Base-by-base conservation (phyloP, 352 stramenopile species). In the Phytophthora tubulina region DNA sequence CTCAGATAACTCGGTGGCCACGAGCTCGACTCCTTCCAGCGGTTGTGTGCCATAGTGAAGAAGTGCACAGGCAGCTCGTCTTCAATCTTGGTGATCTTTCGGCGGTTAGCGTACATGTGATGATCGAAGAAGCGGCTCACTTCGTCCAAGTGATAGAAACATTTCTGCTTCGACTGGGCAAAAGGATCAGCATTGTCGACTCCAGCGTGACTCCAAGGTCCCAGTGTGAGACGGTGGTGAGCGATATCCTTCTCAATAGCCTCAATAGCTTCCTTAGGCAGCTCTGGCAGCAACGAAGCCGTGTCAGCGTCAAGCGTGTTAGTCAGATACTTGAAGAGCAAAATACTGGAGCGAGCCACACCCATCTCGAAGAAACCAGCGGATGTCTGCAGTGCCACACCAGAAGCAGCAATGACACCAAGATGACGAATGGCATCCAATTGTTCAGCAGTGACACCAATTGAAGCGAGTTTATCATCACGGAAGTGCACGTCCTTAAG, bases 121-220 rank as follows among this genome's bases (percentile, higher is more conserved):
- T 91, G 79, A 60, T 95, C 88, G 53, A 95, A 89, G 82, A 93
- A 95, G 49, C 88, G 86, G 50, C 82, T 92, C 70, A 95, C 89
- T 72, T 95, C 86, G 52, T 93, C 85, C 51, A 95, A 60, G 68
- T 93, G 86, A 60, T 88, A 93, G 63, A 94, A 95, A 67, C 88
- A 95, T 62, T 93, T 93, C 31, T 93, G 86, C 78, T 95, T 95
- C 17, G 85, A 91, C 64, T 76, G 64, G 10, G 86, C 88, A 60
- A 93, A 95, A 45, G 88, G 88, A 42, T 95, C 88, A 5, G 76
- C 70, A 65, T 94, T 95, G 72, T 95, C 88, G 13, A 94, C 86
- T 65, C 87, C 87, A 7, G 81, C 85, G 76, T 95, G 88, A 70
- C 88, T 94, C 88, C 88, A 95, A 3, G 88, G 88, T 35, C 88